These are phyloP conservation scores for Capsicum pubescens DNA, from an alignment of 257 asterid species.

Conservation along the genomic window DNA sequence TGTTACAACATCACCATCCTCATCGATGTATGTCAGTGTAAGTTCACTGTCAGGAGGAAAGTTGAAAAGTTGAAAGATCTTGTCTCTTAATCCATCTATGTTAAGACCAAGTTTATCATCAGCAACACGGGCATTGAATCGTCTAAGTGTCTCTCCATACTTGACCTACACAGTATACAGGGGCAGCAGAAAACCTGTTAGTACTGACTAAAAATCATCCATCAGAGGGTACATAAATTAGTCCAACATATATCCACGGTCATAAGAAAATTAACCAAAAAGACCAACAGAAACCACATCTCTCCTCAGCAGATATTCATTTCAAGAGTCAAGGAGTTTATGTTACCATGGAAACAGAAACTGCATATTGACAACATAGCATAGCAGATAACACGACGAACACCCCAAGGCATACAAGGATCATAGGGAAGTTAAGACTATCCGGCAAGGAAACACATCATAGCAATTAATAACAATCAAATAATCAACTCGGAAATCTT, in stretches of 20 bases:
- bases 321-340: background rate
- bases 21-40: conserved; percentile 74
- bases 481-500: background rate
- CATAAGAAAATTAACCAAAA: background rate
- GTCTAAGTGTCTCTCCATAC: conserved; percentile 74
- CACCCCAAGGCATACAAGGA: background rate
- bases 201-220: background rate
- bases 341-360: background rate
- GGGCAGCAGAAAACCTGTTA: background rate
- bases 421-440: background rate
- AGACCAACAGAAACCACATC: background rate
- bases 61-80: conserved; percentile 64
- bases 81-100: conserved; percentile 62
- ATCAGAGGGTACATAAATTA: background rate
- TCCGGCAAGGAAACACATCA: background rate
- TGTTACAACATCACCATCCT: conserved; percentile 70
- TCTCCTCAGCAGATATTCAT: background rate
- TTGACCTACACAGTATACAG: conserved; percentile 58
- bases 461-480: conserved; percentile 1
- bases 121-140: conserved; percentile 60
- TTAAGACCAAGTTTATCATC: conserved; percentile 46
- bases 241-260: background rate
- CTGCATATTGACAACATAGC: background rate
- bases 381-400: background rate
- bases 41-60: conserved; percentile 59